Percentiles rank a stretch among this genome's conserved stretches.
Conservation (phyloP, 495 filamentous ascomycete species). For the Talaromyces nanjingensis region DNA sequence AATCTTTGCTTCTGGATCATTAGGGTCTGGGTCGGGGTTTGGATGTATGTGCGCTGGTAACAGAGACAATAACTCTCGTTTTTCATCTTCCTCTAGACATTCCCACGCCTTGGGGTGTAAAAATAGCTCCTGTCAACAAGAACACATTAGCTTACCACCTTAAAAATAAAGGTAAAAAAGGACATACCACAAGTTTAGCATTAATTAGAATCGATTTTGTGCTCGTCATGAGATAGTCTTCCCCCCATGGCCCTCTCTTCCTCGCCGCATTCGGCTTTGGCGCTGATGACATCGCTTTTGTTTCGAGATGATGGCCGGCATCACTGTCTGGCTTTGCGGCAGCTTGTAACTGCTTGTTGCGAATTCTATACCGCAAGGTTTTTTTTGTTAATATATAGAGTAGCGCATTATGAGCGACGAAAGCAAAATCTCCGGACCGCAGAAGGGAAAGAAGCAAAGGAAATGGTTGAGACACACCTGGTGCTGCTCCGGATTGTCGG, state of each 20-base stretch:
- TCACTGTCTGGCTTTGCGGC: conserved; percentile 12
- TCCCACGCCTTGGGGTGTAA: conserved; percentile 52
- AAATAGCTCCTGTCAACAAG: conserved; percentile 43
- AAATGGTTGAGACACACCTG: neutral
- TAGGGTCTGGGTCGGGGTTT: conserved; percentile 22
- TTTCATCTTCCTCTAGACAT: conserved; percentile 47
- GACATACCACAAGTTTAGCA: conserved; percentile 50
- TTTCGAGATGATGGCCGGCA: conserved; percentile 17
- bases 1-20: conserved; percentile 25
- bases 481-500: neutral
- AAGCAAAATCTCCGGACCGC: neutral
- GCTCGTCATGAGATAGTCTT: conserved; percentile 49
- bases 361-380: neutral
- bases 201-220: conserved; percentile 46
- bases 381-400: neutral
- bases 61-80: conserved; percentile 44
- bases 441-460: neutral
- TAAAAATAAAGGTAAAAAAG: neutral
- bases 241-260: conserved; percentile 34
- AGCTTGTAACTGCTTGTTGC: neutral
- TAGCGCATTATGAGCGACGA: neutral
- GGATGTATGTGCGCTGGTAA: conserved; percentile 47
- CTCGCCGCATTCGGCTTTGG: conserved; percentile 30
- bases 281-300: conserved; percentile 16
- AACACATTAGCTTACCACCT: conserved; percentile 10